These are phyloP conservation scores for Aspergillus nanangensis DNA, from an alignment of 495 filamentous ascomycete species.

Conservation along the genomic window DNA sequence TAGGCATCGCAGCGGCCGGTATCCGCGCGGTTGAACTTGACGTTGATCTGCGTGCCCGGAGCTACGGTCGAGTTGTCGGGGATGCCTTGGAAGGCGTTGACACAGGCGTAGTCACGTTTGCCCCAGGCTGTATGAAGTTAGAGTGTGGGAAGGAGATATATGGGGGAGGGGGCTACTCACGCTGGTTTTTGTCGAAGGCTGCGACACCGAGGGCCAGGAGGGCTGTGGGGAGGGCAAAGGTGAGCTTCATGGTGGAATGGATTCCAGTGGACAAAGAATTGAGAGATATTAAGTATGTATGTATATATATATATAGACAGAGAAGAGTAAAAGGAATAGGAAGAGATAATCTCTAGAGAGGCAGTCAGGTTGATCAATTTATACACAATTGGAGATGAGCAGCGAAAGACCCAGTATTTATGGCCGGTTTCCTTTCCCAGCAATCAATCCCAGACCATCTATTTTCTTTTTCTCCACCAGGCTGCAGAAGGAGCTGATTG, in stretches of 20 bases:
- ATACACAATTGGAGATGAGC: neutral
- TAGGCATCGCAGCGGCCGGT: constrained; percentile 21
- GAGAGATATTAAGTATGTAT: too few relatives aligned
- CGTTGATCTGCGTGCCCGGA: constrained; percentile 18
- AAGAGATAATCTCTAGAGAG: too few relatives aligned
- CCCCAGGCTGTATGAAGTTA: constrained; percentile 27
- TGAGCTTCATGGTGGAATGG: constrained; percentile 29
- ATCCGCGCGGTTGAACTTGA: constrained; percentile 29
- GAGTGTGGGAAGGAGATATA: neutral
- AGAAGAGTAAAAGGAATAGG: too few relatives aligned
- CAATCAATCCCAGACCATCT: neutral
- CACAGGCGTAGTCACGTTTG: constrained; percentile 35
- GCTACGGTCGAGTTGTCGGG: constrained; percentile 30
- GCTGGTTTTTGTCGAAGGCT: constrained; percentile 32
- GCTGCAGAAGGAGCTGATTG: neutral
- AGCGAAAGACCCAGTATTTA: neutral
- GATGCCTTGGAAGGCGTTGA: constrained; percentile 35
- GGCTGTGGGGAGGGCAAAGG: constrained; percentile 20
- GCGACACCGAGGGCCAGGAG: constrained; percentile 25
- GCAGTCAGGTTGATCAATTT: too few relatives aligned
- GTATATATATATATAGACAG: too few relatives aligned
- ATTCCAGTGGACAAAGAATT: neutral
- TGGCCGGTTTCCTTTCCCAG: neutral
- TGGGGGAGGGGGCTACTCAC: constrained; percentile 16
- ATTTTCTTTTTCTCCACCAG: too few relatives aligned